A percentile compares a stretch with the other conserved stretches of the same genome.
phyloP scores from a whole-genome alignment of 495 filamentous ascomycete species.

The Penicillium flavigenum region DNA sequence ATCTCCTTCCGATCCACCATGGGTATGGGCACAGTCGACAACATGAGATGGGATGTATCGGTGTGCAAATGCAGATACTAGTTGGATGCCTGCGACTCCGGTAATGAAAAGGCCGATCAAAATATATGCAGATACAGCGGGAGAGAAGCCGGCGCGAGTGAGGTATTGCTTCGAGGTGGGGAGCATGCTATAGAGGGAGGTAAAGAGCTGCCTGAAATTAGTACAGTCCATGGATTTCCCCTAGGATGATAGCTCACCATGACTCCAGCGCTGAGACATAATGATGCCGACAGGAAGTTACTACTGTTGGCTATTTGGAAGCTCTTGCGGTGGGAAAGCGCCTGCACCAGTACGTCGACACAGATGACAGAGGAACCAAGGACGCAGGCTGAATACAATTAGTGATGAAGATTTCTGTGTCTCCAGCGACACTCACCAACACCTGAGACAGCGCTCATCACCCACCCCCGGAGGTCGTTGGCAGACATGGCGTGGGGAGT shows the following conservation, averaged over 20 bases:
- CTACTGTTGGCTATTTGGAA: slow-evolving; percentile 90
- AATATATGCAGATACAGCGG: slow-evolving; percentile 64
- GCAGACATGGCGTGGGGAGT: slow-evolving; percentile 40
- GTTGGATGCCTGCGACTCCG: slow-evolving; percentile 81
- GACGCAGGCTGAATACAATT: slow-evolving; percentile 62
- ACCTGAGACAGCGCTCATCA: slow-evolving; percentile 83
- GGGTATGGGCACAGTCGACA: slow-evolving; percentile 86
- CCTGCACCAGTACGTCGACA: slow-evolving; percentile 72
- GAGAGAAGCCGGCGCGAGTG: slow-evolving; percentile 60
- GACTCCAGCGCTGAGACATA: slow-evolving; percentile 95
- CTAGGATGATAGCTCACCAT: slow-evolving; percentile 63
- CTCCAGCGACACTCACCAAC: slow-evolving; percentile 55
- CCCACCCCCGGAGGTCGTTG: slow-evolving; percentile 91
- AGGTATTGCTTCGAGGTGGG: slow-evolving; percentile 80
- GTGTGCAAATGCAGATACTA: slow-evolving; percentile 78
- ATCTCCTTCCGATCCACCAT: slow-evolving; percentile 46
- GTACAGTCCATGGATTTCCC: neutral
- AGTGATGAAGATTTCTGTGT: neutral
- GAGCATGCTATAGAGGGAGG: slow-evolving; percentile 90
- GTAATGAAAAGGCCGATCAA: slow-evolving; percentile 75
- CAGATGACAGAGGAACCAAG: slow-evolving; percentile 82
- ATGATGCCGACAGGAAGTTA: slow-evolving; percentile 78
- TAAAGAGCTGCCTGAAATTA: slow-evolving; percentile 68
- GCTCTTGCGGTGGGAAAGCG: slow-evolving; percentile 65
- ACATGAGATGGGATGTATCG: slow-evolving; percentile 86